Conservation (phyloP, 2,329 filamentous ascomycete genomes). For the Herpotrichia juniperi region DNA sequence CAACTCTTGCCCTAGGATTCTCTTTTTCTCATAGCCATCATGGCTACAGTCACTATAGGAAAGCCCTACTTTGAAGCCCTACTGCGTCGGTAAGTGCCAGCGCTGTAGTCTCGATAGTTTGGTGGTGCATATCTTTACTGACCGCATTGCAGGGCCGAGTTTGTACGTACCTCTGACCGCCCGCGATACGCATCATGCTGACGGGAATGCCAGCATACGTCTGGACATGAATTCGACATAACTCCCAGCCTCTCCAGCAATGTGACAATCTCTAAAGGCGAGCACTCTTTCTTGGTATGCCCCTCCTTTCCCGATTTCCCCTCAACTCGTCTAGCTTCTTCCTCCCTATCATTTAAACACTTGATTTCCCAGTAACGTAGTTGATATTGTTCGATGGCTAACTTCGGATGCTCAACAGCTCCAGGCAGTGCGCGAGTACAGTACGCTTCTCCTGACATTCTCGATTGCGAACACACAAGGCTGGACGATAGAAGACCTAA, state of each 20-base stretch:
- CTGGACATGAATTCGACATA: conserved; percentile 44
- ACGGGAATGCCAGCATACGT: conserved; percentile 46
- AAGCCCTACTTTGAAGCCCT: conserved; percentile 67
- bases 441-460: too few species aligned
- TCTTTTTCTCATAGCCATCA: conserved; percentile 26
- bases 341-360: not conserved
- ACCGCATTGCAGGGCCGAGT: conserved; percentile 51
- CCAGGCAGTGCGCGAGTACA: conserved; percentile 58
- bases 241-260: conserved; percentile 43
- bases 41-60: conserved; percentile 62
- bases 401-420: conserved; percentile 31
- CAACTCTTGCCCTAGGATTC: conserved; percentile 11
- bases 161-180: conserved; percentile 48
- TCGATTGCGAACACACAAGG: not conserved
- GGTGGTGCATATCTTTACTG: conserved; percentile 21
- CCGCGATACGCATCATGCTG: not conserved
- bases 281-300: conserved; percentile 66
- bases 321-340: not conserved
- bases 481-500: conserved; percentile 13
- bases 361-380: not conserved
- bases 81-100: conserved; percentile 61
- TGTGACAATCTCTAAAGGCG: conserved; percentile 63
- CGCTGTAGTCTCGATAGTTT: not conserved
- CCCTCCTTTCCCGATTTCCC: conserved; percentile 6
- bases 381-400: conserved; percentile 4